Percentiles rank a stretch among this genome's conserved stretches.
These are phyloP conservation scores for Rubroboletus satanas DNA, from an alignment of 768 basidiomycete species.

Conservation along the genomic window DNA sequence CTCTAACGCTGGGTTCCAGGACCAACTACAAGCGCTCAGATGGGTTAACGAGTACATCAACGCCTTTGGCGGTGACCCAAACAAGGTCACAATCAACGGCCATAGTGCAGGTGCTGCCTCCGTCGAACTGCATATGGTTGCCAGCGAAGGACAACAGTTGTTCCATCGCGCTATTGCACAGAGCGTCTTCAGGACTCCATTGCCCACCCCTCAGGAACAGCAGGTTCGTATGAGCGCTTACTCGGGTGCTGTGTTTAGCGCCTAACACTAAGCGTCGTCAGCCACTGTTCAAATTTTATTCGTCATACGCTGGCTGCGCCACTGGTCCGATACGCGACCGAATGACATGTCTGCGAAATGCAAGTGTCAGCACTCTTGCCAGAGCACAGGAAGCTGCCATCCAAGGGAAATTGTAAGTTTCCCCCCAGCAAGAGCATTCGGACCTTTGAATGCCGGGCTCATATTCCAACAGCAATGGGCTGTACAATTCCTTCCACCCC, in stretches of 20 bases:
- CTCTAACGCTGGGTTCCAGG: conserved; percentile 51
- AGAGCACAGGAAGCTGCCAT: conserved; percentile 50
- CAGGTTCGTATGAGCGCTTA: conserved; percentile 34
- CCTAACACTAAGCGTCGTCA: conserved; percentile 16
- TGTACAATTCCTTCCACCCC: conserved; percentile 49
- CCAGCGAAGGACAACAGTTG: conserved; percentile 36
- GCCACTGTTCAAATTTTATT: conserved; percentile 53
- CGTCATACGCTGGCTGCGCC: conserved; percentile 48
- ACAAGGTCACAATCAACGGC: conserved; percentile 49
- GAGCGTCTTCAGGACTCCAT: conserved; percentile 51
- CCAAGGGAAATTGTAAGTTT: conserved; percentile 40
- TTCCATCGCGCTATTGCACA: conserved; percentile 60
- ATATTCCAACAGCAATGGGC: conserved; percentile 29
- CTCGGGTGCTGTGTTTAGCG: background rate
- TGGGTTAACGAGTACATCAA: conserved; percentile 39
- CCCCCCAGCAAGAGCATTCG: background rate
- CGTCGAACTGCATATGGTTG: conserved; percentile 56
- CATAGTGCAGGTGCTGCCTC: conserved; percentile 57
- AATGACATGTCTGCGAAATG: conserved; percentile 47
- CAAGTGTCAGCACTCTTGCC: conserved; percentile 48
- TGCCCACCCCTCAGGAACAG: conserved; percentile 51
- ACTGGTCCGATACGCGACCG: conserved; percentile 32
- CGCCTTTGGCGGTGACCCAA: conserved; percentile 39
- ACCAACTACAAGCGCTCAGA: conserved; percentile 44
- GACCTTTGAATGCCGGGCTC: background rate